These are phyloP conservation scores for Ceratobasidium sp. DNA, from an alignment of 1,284 basidiomycete genomes.

Conservation along the genomic window DNA sequence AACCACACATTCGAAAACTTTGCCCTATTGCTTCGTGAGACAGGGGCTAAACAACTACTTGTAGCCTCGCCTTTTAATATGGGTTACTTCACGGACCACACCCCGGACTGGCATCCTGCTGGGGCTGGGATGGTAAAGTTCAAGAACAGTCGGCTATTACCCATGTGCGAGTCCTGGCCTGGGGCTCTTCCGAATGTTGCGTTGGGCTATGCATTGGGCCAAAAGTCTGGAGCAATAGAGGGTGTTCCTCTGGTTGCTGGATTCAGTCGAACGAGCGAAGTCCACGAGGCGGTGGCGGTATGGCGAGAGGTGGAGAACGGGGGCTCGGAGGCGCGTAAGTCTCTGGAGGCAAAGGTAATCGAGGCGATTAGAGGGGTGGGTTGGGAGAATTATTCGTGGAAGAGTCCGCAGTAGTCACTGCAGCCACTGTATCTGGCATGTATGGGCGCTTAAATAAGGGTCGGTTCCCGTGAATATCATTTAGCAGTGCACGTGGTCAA, in stretches of 20 bases:
- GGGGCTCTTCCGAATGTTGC: conserved; percentile 70
- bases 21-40: conserved; percentile 62
- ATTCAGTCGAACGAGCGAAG: conserved; percentile 71
- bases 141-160: conserved; percentile 53
- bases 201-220: conserved; percentile 71
- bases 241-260: conserved; percentile 75
- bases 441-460: conserved; percentile 9
- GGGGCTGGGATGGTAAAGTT: conserved; percentile 57
- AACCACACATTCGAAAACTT: conserved; percentile 72
- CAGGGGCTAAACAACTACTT: conserved; percentile 73
- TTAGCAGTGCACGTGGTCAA: conserved; percentile 23
- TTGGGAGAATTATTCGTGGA: conserved; percentile 69
- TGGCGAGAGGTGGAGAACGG: conserved; percentile 65
- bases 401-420: conserved; percentile 28
- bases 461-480: conserved; percentile 2
- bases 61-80: conserved; percentile 91
- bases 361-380: conserved; percentile 61
- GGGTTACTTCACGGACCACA: conserved; percentile 78
- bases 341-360: conserved; percentile 59
- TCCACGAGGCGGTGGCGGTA: conserved; percentile 72
- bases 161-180: conserved; percentile 47
- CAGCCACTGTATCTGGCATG: neutral
- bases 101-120: conserved; percentile 88
- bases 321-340: conserved; percentile 54
- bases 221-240: conserved; percentile 49